Evolutionary conservation across 306 rosid genomes (phyloP), one percentile per base, ranked within the genome.

Genomic region (Neltuma alba): DNA sequence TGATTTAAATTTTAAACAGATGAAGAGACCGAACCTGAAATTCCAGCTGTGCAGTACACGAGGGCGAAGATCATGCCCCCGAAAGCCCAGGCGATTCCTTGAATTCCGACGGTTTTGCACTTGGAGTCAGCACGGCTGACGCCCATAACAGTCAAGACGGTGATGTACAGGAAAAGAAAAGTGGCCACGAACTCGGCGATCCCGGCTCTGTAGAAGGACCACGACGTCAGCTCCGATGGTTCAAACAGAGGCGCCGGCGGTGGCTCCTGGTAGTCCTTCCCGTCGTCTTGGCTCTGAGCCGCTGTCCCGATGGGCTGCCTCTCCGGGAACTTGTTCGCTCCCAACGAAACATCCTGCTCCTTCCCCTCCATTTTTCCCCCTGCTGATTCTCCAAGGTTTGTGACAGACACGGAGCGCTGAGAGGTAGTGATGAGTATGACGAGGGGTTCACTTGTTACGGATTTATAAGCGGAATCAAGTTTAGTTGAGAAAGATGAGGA

Each of bases 41-140:
- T 86, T 3, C 89, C 89, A 23, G 89, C 89, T 23, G 89, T 86
- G 77, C 84, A 83, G 78, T 86, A 86, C 16, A 86, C 89, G 37
- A 86, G 89, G 23, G 89, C 89, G 45, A 86, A 86, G 80, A 86
- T 86, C 89, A 86, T 86, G 79, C 89, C 89, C 45, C 89, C 89
- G 52, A 86, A 86, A 76, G 89, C 74, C 89, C 89, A 86, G 70
- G 89, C 89, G 13, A 86, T 86, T 0, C 89, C 89, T 78, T 86
- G 89, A 75, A 81, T 86, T 13, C 89, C 89, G 1, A 86, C 89
- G 1, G 78, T 30, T 6, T 12, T 11, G 42, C 89, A 86, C 57
- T 57, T 83, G 2, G 61, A 13, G 0, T 8, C 9, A 2, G 77
- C 1, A 7, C 72, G 44, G 4, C 0, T 9, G 2, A 81, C 86